Base-by-base conservation (phyloP, 331 rosid species). In the Acacia concinna region DNA sequence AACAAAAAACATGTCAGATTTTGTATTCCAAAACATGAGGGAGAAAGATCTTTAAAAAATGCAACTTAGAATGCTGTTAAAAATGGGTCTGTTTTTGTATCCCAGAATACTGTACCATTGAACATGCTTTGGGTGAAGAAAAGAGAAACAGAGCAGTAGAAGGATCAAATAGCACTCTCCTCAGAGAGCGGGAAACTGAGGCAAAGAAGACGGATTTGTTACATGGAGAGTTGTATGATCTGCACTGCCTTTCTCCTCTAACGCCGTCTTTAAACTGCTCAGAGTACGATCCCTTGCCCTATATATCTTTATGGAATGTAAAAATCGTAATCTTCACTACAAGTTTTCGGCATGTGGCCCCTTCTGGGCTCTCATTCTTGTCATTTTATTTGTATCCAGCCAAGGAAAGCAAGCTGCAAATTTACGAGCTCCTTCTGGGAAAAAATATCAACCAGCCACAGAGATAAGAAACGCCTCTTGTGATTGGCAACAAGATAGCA, bases 221-320 rank as follows among this genome's bases (percentile, higher is more conserved):
- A 27, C 43, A 38, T 37, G 40, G 76, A 27, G 87, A 81, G 63
- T 62, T 57, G 34, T 32, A 21, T 60, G 68, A 75, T 76, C 67
- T 51, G 11, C 90, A 54, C 38, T 41, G 41, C 84, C 71, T 84
- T 76, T 59, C 85, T 14, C 90, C 88, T 17, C 28, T 74, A 68
- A 76, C 90, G 4, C 90, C 90, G 34, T 73, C 87, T 25, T 74
- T 87, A 40, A 81, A 73, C 37, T 73, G 63, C 76, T 83, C 85
- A 8, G 82, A 78, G 92, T 90, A 85, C 76, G 86, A 34, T 47
- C 73, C 30, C 27, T 28, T 76, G 65, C 13, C 31, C 62, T 18
- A 73, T 41, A 30, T 67, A 41, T 6, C 27, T 57, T 38, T 34
- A 11, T 9, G 32, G 38, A 57, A 34, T 12, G 68, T 59, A 25